phyloP scores from a whole-genome alignment of 73 alveolate species.

The Effrenium voratum region DNA sequence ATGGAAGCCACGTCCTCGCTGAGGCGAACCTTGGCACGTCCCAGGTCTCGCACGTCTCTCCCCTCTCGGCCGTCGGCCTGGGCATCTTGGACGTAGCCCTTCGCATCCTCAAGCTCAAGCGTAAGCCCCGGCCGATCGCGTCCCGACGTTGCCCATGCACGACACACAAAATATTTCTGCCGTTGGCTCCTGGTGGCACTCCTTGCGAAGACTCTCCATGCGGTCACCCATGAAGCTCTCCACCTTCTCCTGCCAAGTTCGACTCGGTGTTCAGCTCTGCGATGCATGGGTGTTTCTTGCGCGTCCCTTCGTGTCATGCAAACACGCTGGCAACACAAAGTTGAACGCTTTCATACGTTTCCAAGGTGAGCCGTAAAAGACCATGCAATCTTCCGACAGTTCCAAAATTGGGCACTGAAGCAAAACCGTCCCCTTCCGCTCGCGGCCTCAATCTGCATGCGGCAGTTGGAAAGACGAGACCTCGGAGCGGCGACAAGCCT shows the following conservation, averaged over 20 bases:
- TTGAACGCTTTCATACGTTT: too few species aligned
- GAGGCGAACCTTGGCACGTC: conserved; percentile 30
- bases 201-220: conserved; percentile 39
- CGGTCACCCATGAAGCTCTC: conserved; percentile 36
- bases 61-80: neutral
- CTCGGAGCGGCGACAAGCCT: too few species aligned
- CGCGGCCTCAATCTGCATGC: too few species aligned
- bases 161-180: neutral
- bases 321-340: too few species aligned
- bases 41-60: neutral
- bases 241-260: conserved; percentile 12
- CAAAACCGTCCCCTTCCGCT: too few species aligned
- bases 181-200: conserved; percentile 44
- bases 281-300: too few species aligned
- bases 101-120: conserved; percentile 27
- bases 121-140: neutral
- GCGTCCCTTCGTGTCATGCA: too few species aligned
- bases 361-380: too few species aligned
- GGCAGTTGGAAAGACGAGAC: too few species aligned
- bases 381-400: too few species aligned
- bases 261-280: neutral
- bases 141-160: neutral
- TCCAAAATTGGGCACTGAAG: too few species aligned
- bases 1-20: conserved; percentile 37
- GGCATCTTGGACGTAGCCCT: conserved; percentile 44